Percentiles rank a stretch among this genome's conserved stretches.
These are phyloP conservation scores for Fusarium denticulatum DNA, from an alignment of 2,329 filamentous ascomycete genomes.

Conservation along the genomic window DNA sequence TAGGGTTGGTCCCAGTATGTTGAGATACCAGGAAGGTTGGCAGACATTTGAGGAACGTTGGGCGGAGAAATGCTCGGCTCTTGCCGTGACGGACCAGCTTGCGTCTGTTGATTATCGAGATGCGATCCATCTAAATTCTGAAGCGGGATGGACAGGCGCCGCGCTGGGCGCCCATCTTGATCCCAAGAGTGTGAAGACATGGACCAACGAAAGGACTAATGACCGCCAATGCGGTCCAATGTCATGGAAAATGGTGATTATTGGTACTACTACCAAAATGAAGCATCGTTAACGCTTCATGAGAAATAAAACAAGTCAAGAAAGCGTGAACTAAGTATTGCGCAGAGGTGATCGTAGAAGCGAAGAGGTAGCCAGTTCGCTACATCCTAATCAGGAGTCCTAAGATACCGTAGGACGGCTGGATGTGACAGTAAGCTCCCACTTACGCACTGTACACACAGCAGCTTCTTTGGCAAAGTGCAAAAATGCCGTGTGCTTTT, in stretches of 20 bases:
- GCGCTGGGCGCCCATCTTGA: conserved; percentile 40
- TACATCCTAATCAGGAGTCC: conserved; percentile 38
- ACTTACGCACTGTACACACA: conserved; percentile 32
- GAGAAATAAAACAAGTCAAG: neutral
- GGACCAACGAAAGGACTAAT: conserved; percentile 26
- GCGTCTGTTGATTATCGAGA: conserved; percentile 17
- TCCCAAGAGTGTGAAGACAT: conserved; percentile 47
- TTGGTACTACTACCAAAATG: conserved; percentile 7
- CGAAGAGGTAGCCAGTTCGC: conserved; percentile 29
- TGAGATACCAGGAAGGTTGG: conserved; percentile 56
- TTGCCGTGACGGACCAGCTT: conserved; percentile 14
- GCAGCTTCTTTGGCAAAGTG: neutral
- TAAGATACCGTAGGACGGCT: conserved; percentile 15
- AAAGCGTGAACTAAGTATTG: conserved; percentile 20
- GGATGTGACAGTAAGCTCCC: conserved; percentile 21
- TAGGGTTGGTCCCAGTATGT: conserved; percentile 65
- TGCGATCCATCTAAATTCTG: conserved; percentile 62
- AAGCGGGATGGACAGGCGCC: conserved; percentile 72
- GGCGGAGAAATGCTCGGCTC: conserved; percentile 13
- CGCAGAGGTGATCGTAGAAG: conserved; percentile 12
- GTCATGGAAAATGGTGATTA: conserved; percentile 28
- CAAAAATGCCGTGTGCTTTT: conserved; percentile 27
- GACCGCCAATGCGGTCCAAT: conserved; percentile 38
- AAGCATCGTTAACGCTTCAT: conserved; percentile 36
- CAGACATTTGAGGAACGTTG: conserved; percentile 34